Evolutionary conservation across 306 rosid genomes (phyloP).

Genomic region (Castanea crenata): DNA sequence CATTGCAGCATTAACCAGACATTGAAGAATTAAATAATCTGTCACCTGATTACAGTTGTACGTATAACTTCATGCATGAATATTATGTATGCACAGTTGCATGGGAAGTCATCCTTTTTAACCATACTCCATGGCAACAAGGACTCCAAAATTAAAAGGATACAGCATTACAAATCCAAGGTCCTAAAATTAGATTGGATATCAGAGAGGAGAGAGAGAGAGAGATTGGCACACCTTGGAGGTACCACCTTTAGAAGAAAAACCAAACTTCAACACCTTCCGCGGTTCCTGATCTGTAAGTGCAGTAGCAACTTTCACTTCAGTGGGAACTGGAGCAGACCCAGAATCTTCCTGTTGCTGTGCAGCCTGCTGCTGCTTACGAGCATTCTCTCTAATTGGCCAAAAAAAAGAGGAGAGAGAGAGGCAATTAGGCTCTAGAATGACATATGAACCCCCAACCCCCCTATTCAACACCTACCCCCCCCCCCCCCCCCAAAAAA

Average conservation of each 20-base stretch:
- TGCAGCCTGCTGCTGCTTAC: slow-evolving; percentile 69
- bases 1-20: neutral
- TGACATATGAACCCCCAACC: neutral
- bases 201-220: neutral
- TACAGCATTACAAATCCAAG: neutral
- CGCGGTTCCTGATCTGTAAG: slow-evolving; percentile 85
- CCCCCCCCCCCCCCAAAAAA: neutral
- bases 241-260: slow-evolving; percentile 77
- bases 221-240: slow-evolving; percentile 48
- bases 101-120: neutral
- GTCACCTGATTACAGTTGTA: neutral
- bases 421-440: neutral
- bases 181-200: neutral
- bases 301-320: slow-evolving; percentile 56
- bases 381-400: slow-evolving; percentile 71
- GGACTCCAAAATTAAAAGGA: neutral
- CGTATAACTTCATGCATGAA: neutral
- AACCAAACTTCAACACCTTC: slow-evolving; percentile 84
- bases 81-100: neutral
- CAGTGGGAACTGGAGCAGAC: slow-evolving; percentile 49
- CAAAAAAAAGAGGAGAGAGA: slow-evolving; percentile 17
- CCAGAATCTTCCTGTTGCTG: slow-evolving; percentile 62
- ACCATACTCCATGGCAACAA: neutral
- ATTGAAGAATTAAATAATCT: neutral
- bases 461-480: neutral